These are phyloP conservation scores for Thymus mandschuricus DNA, from an alignment of 257 asterid genomes.

Conservation along the genomic window DNA sequence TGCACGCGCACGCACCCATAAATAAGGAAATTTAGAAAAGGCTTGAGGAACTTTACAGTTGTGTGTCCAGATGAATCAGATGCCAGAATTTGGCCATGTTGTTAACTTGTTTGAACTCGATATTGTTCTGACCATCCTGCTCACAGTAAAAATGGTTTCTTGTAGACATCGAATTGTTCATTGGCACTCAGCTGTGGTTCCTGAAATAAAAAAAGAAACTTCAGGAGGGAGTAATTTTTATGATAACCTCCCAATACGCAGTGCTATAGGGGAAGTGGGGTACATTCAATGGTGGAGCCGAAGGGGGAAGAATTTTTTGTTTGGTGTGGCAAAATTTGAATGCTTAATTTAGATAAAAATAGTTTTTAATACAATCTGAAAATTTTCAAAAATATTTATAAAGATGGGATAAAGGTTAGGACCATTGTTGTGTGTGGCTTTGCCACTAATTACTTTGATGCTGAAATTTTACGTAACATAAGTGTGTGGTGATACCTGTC, in stretches of 20 bases:
- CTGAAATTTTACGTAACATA: background rate
- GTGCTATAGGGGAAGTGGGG: background rate
- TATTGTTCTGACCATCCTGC: slow-evolving; percentile 31
- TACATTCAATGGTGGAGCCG: background rate
- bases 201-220: slow-evolving; percentile 44
- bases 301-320: background rate
- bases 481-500: slow-evolving; percentile 56
- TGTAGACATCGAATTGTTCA: slow-evolving; percentile 77
- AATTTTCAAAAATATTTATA: no score
- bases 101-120: background rate
- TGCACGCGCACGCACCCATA: slow-evolving; percentile 18
- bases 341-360: no score
- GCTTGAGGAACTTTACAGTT: background rate
- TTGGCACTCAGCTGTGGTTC: slow-evolving; percentile 80
- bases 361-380: no score
- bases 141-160: slow-evolving; percentile 77
- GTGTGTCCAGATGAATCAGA: slow-evolving; percentile 7
- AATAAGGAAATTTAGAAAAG: slow-evolving; percentile 17
- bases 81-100: slow-evolving; percentile 3
- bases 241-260: background rate
- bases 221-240: background rate
- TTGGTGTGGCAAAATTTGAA: no score
- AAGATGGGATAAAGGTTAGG: no score
- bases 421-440: no score
- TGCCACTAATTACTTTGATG: background rate